Conservation (phyloP, 2,329 filamentous ascomycete species). For the Dendrostoma leiphaemia region DNA sequence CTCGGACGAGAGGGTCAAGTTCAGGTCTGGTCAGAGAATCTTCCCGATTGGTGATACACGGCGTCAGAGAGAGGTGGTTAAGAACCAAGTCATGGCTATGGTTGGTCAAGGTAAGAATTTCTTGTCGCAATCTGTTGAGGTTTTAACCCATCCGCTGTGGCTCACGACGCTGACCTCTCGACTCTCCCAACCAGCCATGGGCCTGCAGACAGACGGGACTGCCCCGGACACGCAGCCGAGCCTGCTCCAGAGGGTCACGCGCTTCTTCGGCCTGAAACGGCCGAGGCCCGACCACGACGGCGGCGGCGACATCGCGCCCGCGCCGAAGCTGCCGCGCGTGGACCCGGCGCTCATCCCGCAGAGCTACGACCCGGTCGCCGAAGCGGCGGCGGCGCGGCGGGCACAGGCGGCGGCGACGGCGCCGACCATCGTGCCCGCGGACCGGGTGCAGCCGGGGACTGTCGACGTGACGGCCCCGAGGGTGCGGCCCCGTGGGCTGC, state of each 20-base stretch:
- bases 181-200: slow-evolving; percentile 9
- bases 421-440: not conserved
- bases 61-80: slow-evolving; percentile 29
- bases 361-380: not conserved
- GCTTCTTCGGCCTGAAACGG: not conserved
- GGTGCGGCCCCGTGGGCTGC: too few species aligned
- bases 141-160: not conserved
- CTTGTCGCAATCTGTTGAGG: too few species aligned
- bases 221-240: too few species aligned
- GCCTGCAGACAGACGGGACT: not conserved
- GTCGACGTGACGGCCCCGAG: not conserved
- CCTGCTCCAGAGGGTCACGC: not conserved
- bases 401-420: not conserved
- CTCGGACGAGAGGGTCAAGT: slow-evolving; percentile 23
- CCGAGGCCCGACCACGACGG: not conserved
- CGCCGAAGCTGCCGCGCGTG: slow-evolving; percentile 12
- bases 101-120: slow-evolving; percentile 13
- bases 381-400: not conserved
- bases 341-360: not conserved
- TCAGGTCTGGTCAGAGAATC: slow-evolving; percentile 29
- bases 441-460: not conserved
- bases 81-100: slow-evolving; percentile 20
- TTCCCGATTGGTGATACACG: slow-evolving; percentile 38
- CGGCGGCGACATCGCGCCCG: not conserved
- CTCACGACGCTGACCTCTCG: not conserved